Percentiles rank a stretch among this genome's conserved stretches.
Evolutionary conservation across 108 stramenopile species (phyloP).

Genomic region (Cyclotella sp.): DNA sequence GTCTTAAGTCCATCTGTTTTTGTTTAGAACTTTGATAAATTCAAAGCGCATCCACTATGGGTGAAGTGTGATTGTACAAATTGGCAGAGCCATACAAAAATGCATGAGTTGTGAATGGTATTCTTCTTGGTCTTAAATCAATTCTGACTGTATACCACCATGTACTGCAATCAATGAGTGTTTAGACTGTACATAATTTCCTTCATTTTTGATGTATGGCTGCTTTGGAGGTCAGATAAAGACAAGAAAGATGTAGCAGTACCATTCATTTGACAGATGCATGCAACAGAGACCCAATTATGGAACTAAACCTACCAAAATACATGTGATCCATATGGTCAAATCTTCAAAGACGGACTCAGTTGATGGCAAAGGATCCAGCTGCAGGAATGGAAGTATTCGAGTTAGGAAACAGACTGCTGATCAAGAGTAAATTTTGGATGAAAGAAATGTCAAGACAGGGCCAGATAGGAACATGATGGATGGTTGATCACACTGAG

Average conservation of each 20-base stretch:
- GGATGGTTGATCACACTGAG: background rate
- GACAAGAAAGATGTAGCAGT: conserved; percentile 66
- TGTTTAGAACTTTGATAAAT: background rate
- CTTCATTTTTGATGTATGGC: background rate
- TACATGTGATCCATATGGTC: conserved; percentile 48
- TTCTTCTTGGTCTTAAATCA: background rate
- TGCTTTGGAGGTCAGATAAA: background rate
- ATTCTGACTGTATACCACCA: conserved; percentile 6
- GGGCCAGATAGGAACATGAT: conserved; percentile 23
- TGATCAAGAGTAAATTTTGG: conserved; percentile 45
- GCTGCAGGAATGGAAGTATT: conserved; percentile 26
- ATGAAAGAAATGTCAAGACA: conserved; percentile 66
- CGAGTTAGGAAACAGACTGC: conserved; percentile 51
- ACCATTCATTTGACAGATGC: conserved; percentile 54
- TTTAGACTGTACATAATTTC: conserved; percentile 3
- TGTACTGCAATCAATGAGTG: conserved; percentile 35
- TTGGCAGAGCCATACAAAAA: conserved; percentile 29
- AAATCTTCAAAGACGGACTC: background rate
- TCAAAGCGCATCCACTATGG: background rate
- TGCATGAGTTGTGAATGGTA: background rate
- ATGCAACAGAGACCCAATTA: conserved; percentile 63
- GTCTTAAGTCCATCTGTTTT: conserved; percentile 45
- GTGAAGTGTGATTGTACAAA: background rate
- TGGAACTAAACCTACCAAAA: conserved; percentile 39
- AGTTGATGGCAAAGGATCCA: background rate